Conservation (phyloP, 257 asterid genomes). For the Nicotiana sylvestris region DNA sequence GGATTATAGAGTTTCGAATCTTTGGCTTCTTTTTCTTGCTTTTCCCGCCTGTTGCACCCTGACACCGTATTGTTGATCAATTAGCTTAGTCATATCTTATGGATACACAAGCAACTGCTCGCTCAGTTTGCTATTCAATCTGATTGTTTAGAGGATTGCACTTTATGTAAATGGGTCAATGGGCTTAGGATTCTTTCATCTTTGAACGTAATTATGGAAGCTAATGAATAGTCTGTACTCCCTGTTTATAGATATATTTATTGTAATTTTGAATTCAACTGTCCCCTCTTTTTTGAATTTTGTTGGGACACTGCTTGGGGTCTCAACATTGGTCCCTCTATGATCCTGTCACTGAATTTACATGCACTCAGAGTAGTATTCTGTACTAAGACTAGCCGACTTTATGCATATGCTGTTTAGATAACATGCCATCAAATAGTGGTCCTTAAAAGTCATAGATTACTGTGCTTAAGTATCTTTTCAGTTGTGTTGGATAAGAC, state of each 20-base stretch:
- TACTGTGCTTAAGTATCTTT: neutral
- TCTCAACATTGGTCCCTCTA: neutral
- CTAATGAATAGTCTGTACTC: neutral
- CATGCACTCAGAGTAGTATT: neutral
- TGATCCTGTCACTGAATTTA: neutral
- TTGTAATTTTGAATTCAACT: neutral
- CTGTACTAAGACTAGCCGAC: neutral
- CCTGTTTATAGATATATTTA: neutral
- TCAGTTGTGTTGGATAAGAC: neutral
- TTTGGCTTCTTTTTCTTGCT: neutral
- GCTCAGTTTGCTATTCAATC: neutral
- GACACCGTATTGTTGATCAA: neutral
- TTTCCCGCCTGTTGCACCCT: neutral
- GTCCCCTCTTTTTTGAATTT: neutral
- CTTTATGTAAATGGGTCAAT: neutral
- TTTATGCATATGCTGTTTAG: neutral
- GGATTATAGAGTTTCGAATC: neutral
- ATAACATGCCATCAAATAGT: neutral
- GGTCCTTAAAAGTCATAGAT: neutral
- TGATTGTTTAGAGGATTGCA: neutral
- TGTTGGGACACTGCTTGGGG: neutral
- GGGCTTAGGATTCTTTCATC: neutral
- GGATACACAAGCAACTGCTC: neutral
- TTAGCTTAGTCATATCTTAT: neutral
- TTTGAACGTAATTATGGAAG: conserved; percentile 1